Conservation (phyloP, 164 flowering plant species). For the Saururus chinensis region DNA sequence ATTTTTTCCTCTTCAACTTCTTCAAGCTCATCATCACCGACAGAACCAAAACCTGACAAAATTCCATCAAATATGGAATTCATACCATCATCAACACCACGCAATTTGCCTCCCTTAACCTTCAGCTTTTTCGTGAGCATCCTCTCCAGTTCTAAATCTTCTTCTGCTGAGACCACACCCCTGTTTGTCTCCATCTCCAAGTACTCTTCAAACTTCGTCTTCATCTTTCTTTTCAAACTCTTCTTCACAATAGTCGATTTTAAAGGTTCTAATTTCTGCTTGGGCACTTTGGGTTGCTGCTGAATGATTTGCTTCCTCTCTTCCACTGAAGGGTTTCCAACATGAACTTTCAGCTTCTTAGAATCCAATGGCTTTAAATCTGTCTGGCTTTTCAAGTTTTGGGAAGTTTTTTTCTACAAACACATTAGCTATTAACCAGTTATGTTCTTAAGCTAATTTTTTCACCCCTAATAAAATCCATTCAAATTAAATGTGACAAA, state of each 20-base stretch:
- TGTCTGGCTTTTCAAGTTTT: constrained; percentile 7
- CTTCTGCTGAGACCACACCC: constrained; percentile 27
- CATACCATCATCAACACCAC: constrained; percentile 52
- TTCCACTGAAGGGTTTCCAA: neutral
- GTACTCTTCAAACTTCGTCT: constrained; percentile 62
- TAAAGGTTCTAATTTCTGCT: constrained; percentile 4
- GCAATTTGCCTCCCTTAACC: constrained; percentile 52
- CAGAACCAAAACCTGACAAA: constrained; percentile 23
- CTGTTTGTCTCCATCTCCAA: constrained; percentile 35
- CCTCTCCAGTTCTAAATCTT: constrained; percentile 64
- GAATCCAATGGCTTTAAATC: neutral
- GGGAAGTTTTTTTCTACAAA: constrained; percentile 20
- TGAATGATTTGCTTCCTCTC: constrained; percentile 3
- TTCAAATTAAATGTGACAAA: neutral
- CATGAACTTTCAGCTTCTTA: constrained; percentile 1
- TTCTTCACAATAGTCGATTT: constrained; percentile 5
- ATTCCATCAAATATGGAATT: constrained; percentile 48
- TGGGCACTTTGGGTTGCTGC: constrained; percentile 4
- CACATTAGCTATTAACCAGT: neutral
- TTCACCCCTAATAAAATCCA: neutral
- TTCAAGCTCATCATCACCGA: constrained; percentile 9
- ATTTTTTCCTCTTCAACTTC: constrained; percentile 7
- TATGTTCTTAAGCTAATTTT: too few relatives aligned
- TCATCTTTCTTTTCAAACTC: constrained; percentile 23
- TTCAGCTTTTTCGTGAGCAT: constrained; percentile 78